Conservation (phyloP, 2,329 filamentous ascomycete species). For the Aureobasidium sp. region DNA sequence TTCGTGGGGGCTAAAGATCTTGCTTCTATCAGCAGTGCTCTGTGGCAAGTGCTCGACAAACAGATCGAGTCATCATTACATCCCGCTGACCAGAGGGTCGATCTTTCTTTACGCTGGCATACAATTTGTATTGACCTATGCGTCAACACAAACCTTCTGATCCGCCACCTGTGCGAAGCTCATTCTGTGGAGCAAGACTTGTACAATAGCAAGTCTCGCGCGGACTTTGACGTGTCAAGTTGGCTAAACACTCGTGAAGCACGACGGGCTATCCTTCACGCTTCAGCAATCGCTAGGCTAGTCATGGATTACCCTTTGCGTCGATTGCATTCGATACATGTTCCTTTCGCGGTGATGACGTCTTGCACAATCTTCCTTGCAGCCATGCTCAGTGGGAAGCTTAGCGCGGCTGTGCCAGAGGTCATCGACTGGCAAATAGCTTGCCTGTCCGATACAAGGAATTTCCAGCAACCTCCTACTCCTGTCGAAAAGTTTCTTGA, state of each 20-base stretch:
- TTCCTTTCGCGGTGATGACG: not conserved
- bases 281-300: not conserved
- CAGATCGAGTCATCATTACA: not conserved
- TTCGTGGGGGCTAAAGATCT: not conserved
- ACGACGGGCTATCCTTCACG: not conserved
- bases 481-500: not conserved
- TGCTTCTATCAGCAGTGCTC: not conserved
- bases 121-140: not conserved
- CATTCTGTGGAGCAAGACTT: not conserved
- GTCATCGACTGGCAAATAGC: not conserved
- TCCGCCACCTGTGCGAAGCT: not conserved
- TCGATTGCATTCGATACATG: not conserved
- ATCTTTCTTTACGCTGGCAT: not conserved
- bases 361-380: not conserved
- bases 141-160: not conserved
- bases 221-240: not conserved
- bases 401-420: not conserved
- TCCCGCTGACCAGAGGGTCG: not conserved
- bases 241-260: not conserved
- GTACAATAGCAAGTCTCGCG: not conserved
- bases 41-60: not conserved
- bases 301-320: not conserved
- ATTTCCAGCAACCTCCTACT: no score
- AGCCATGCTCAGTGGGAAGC: not conserved
- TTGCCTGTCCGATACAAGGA: not conserved